Percentiles rank a stretch among this genome's conserved stretches.
phyloP scores from a whole-genome alignment of 768 basidiomycete species.

The Glaciozyma martinii region DNA sequence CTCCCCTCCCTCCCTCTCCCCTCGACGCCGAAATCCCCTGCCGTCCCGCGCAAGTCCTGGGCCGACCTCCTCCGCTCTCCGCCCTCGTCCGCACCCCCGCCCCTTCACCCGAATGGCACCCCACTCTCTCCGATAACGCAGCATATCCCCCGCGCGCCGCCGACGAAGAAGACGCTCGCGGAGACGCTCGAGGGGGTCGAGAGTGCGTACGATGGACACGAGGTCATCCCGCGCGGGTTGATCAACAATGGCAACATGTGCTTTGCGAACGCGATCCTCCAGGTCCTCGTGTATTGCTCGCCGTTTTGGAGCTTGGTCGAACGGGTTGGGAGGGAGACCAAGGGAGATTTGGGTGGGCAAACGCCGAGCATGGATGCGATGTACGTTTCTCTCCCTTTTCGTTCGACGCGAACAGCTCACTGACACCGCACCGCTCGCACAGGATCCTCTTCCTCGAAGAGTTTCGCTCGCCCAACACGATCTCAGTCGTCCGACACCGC shows the following conservation, averaged over 20 bases:
- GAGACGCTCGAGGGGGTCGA: background rate
- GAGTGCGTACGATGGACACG: background rate
- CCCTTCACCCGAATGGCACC: background rate
- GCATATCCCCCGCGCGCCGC: background rate
- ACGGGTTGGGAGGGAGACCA: slow-evolving; percentile 55
- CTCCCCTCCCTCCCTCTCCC: background rate
- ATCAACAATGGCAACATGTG: slow-evolving; percentile 96
- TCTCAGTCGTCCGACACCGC: slow-evolving; percentile 7
- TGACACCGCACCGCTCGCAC: slow-evolving; percentile 41
- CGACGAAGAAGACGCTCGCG: slow-evolving; percentile 1
- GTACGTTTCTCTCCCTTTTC: slow-evolving; percentile 36
- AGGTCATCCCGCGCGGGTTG: slow-evolving; percentile 56
- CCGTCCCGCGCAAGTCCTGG: slow-evolving; percentile 10
- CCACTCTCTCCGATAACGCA: background rate
- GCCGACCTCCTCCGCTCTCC: slow-evolving; percentile 26
- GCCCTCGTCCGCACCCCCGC: background rate
- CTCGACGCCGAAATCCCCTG: background rate
- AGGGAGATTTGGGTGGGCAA: slow-evolving; percentile 41
- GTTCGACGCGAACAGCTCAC: background rate
- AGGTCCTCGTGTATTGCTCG: slow-evolving; percentile 78
- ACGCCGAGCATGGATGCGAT: slow-evolving; percentile 45
- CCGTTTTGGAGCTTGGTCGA: slow-evolving; percentile 72
- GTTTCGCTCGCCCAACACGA: slow-evolving; percentile 43
- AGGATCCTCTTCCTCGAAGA: slow-evolving; percentile 61
- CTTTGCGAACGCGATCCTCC: slow-evolving; percentile 88